Base-by-base conservation (phyloP, 192 early-diverging fungal species). In the Entophlyctis helioformis region DNA sequence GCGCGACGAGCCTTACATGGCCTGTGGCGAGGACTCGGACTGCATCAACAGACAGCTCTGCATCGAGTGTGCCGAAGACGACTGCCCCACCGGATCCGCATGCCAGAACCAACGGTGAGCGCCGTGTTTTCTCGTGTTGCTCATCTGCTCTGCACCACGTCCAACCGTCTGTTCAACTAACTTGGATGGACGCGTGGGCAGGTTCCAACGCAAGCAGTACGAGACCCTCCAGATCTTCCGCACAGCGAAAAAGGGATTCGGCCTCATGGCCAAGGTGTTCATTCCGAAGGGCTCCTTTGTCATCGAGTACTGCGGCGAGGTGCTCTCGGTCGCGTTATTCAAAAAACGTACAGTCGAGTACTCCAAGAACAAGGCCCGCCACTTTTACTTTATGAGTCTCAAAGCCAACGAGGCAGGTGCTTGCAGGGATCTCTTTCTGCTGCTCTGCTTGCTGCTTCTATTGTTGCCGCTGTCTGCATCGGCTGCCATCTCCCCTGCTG, bases 351-450 rank as follows among this genome's bases (percentile, higher is more conserved):
- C 82, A 10, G 69, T 67, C 23, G 84, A 84, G 36, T 96, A 99
- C 52, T 80, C 78, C 42, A 45, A 78, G 24, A 75, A 78, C 32
- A 89, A 89, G 34, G 69, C 81, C 16, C 73, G 83, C 59, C 94
- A 99, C 53, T 96, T 96, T 59, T 99, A 99, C 51, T 99, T 96
- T 64, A 97, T 99, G 94, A 83, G 82, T 44, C 63, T 97, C 11
- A 84, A 87, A 42, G 72, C 81, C n/a, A 82, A 90, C 53, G 91
- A 91, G 63, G 81, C 87, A 62, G 27, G 46, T 35, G 12, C n/a
- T n/a, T n/a, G n/a, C n/a, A n/a, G n/a, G n/a, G n/a, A n/a, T n/a
- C n/a, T n/a, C n/a, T n/a, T n/a, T n/a, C n/a, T n/a, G n/a, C n/a
- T n/a, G n/a, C n/a, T n/a, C n/a, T n/a, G n/a, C n/a, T n/a, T n/a